Percentiles rank a stretch among this genome's conserved stretches.
Evolutionary conservation across 2,329 filamentous ascomycete genomes (phyloP).

Genomic region (Penicillium fuscoglaucum): DNA sequence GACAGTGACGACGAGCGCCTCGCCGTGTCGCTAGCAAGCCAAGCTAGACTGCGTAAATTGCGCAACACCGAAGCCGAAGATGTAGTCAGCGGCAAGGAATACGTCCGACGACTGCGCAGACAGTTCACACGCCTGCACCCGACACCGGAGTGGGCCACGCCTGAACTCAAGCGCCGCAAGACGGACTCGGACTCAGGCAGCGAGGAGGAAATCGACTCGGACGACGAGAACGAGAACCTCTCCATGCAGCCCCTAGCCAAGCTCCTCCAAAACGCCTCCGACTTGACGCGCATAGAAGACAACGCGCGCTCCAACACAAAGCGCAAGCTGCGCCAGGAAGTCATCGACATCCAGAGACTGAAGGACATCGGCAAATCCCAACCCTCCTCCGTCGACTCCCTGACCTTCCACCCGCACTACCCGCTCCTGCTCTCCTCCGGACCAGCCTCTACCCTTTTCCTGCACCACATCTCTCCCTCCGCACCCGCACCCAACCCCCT

Average conservation of each 20-base stretch:
- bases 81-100: slow-evolving; percentile 81
- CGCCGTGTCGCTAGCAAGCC: slow-evolving; percentile 75
- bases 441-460: slow-evolving; percentile 76
- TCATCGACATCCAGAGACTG: slow-evolving; percentile 84
- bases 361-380: slow-evolving; percentile 81
- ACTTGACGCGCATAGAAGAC: slow-evolving; percentile 58
- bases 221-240: slow-evolving; percentile 61
- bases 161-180: slow-evolving; percentile 49
- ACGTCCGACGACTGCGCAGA: slow-evolving; percentile 73
- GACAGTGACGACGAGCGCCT: slow-evolving; percentile 95
- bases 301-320: slow-evolving; percentile 55
- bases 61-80: slow-evolving; percentile 80
- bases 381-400: slow-evolving; percentile 74
- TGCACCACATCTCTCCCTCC: slow-evolving; percentile 82
- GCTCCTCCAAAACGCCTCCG: slow-evolving; percentile 72
- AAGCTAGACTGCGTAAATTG: slow-evolving; percentile 77
- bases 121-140: slow-evolving; percentile 69
- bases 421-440: slow-evolving; percentile 89
- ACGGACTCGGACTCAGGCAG: slow-evolving; percentile 31
- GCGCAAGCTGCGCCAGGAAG: slow-evolving; percentile 78
- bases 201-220: slow-evolving; percentile 56
- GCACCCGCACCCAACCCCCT: slow-evolving; percentile 81
- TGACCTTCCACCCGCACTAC: slow-evolving; percentile 86
- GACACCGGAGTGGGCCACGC: slow-evolving; percentile 60
- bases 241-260: slow-evolving; percentile 74